Conservation (phyloP, 2,329 filamentous ascomycete genomes). For the Cryoendolithus antarcticus region DNA sequence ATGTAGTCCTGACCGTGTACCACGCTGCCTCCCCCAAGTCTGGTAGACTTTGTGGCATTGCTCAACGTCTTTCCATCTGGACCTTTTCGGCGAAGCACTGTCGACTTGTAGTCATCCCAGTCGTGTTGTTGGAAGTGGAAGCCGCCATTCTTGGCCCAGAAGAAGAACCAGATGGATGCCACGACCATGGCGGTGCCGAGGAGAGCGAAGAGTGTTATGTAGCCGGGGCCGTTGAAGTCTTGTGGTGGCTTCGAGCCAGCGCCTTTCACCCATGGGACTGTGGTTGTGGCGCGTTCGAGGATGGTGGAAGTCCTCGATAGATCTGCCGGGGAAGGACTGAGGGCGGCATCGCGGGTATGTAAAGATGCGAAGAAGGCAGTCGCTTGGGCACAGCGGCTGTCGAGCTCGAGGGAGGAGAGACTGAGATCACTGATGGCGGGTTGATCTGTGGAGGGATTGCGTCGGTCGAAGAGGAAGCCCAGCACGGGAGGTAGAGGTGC, state of each 20-base stretch:
- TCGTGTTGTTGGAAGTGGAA: conserved; percentile 76
- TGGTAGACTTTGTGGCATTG: conserved; percentile 69
- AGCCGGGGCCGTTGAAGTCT: conserved; percentile 40
- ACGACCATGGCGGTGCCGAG: conserved; percentile 67
- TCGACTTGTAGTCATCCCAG: conserved; percentile 98
- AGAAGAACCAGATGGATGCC: conserved; percentile 89
- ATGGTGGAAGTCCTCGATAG: conserved; percentile 2
- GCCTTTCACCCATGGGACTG: conserved; percentile 1
- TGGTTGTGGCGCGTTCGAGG: conserved; percentile 1
- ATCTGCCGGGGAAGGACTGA: conserved; percentile 6
- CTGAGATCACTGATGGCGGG: conserved; percentile 16
- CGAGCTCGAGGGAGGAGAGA: conserved; percentile 17
- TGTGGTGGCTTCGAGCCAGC: conserved; percentile 3
- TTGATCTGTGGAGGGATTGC: conserved; percentile 5
- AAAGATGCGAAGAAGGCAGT: too few relatives aligned
- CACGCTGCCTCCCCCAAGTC: conserved; percentile 73
- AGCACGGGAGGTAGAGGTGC: conserved; percentile 15
- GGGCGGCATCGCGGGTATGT: neutral
- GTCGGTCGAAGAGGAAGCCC: conserved; percentile 11
- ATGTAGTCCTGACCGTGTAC: conserved; percentile 50
- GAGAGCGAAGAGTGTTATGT: conserved; percentile 77
- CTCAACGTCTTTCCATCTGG: conserved; percentile 78
- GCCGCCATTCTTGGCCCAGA: conserved; percentile 92
- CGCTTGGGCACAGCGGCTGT: conserved; percentile 8
- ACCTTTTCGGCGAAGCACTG: conserved; percentile 75